phyloP scores from a whole-genome alignment of 2,329 filamentous ascomycete genomes.

The Pezicula radicicola region DNA sequence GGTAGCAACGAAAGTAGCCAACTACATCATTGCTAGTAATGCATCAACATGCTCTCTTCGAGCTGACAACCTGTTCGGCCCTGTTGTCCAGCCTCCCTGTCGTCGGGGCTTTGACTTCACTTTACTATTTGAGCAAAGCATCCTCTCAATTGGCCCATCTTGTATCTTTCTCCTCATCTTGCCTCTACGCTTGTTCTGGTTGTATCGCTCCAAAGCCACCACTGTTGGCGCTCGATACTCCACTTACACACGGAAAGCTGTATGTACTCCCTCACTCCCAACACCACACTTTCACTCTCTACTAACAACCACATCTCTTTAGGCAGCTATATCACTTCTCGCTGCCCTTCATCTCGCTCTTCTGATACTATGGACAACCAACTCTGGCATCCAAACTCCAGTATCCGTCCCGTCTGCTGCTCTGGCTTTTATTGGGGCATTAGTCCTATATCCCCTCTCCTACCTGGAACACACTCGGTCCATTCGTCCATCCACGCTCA shows the following conservation, averaged over 20 bases:
- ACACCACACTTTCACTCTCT: background rate
- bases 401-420: background rate
- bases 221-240: background rate
- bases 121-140: constrained; percentile 6
- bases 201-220: constrained; percentile 1
- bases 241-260: background rate
- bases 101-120: constrained; percentile 10
- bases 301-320: background rate
- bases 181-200: background rate
- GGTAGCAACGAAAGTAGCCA: too few relatives aligned
- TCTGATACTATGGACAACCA: background rate
- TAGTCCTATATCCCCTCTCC: background rate
- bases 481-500: constrained; percentile 1
- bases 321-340: background rate
- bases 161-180: constrained; percentile 1
- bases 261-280: background rate
- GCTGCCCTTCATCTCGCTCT: background rate
- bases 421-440: background rate
- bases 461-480: constrained; percentile 2
- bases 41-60: background rate
- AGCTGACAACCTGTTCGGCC: constrained; percentile 3
- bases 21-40: background rate
- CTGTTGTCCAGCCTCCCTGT: background rate
- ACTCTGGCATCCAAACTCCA: background rate
- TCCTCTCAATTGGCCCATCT: constrained; percentile 6